Conservation (phyloP, 805 yeast genomes). For the Cyberlindnera misumaiensis region DNA sequence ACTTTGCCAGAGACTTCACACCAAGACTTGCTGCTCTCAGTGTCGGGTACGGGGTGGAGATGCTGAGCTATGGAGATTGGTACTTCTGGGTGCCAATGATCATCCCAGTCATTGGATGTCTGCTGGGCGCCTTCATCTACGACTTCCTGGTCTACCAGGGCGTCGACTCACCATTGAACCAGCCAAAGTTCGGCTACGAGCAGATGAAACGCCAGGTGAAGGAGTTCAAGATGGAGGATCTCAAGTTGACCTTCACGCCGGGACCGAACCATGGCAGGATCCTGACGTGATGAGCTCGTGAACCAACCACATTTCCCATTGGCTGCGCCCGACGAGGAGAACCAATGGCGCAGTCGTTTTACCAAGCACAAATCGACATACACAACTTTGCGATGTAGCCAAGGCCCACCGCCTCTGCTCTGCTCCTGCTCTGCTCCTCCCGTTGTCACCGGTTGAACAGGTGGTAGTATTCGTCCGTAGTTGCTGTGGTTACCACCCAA, state of each 20-base stretch:
- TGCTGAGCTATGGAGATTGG: slow-evolving; percentile 33
- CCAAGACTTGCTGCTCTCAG: slow-evolving; percentile 44
- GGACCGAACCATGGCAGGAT: slow-evolving; percentile 1
- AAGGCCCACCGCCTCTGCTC: no score
- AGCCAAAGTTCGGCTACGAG: slow-evolving; percentile 28
- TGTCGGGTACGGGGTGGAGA: slow-evolving; percentile 38
- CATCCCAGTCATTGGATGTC: slow-evolving; percentile 41
- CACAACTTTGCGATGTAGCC: no score
- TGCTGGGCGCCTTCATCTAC: slow-evolving; percentile 42
- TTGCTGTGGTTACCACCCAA: no score
- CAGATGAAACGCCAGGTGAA: slow-evolving; percentile 12
- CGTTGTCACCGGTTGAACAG: no score
- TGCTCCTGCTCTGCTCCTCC: no score
- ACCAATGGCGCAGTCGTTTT: no score
- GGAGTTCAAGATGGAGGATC: slow-evolving; percentile 15
- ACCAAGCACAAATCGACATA: no score
- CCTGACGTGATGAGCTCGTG: neutral
- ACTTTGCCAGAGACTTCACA: slow-evolving; percentile 49
- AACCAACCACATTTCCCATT: no score
- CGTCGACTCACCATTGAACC: slow-evolving; percentile 44
- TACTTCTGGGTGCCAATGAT: slow-evolving; percentile 50
- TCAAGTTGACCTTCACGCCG: slow-evolving; percentile 19
- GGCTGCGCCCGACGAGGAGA: no score
- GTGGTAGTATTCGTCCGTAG: no score
- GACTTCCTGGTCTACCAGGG: slow-evolving; percentile 47